These are phyloP conservation scores for Balamuthia mandrillaris DNA, from an alignment of 208 protist genomes.

Conservation along the genomic window DNA sequence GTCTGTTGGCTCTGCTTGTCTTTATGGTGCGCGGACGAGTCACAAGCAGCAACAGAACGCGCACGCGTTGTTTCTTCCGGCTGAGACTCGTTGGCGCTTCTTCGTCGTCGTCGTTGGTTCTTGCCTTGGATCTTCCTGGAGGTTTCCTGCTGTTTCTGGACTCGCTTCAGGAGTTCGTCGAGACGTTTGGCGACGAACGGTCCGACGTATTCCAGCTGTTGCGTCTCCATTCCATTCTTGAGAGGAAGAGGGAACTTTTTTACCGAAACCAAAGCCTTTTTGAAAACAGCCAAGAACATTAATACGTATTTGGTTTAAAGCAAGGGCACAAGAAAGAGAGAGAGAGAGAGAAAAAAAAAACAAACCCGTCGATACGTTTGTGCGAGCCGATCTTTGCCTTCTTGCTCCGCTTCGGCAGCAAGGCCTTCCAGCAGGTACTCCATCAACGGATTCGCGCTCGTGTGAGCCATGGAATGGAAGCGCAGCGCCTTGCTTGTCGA, in stretches of 20 bases:
- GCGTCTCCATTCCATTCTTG: not conserved
- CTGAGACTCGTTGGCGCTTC: too few species aligned
- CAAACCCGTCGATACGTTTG: not conserved
- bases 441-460: not conserved
- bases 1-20: too few species aligned
- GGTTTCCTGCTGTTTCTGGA: conserved; percentile 14
- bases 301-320: not conserved
- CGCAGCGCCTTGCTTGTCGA: too few species aligned
- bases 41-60: too few species aligned
- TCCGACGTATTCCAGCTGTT: not conserved
- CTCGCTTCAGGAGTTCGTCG: not conserved
- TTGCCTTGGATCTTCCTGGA: too few species aligned
- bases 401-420: not conserved
- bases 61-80: too few species aligned
- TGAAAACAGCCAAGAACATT: not conserved
- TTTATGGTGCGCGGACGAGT: too few species aligned
- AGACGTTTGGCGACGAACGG: not conserved
- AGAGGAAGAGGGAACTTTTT: conserved; percentile 9
- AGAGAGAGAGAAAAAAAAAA: not conserved
- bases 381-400: not conserved
- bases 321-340: not conserved
- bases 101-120: not conserved
- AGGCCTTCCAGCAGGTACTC: conserved; percentile 32
- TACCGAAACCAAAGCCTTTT: not conserved
- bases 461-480: too few species aligned